Evolutionary conservation across 768 basidiomycete genomes (phyloP), one percentile per base, ranked within the genome.

Genomic region (Trametes coccinea): DNA sequence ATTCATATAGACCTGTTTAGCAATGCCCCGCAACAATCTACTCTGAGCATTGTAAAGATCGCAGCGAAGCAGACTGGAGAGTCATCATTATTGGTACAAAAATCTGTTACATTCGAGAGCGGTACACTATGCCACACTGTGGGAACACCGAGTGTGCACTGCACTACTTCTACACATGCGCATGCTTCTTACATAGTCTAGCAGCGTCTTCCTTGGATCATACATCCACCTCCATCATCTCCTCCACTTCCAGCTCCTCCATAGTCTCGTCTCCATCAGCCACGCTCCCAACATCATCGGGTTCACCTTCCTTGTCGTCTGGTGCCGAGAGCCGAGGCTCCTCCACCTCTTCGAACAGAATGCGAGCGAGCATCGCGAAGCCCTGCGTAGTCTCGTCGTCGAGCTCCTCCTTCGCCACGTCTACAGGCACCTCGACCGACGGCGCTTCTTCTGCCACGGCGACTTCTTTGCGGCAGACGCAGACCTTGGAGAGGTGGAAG

Each of bases 371-470:
- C 3, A 73, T 67, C 31, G 83, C 82, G 49, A 83, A 83, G n/a
- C 82, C 82, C 50, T 76, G 78, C 55, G 77, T 78, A 4, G 80
- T 84, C 60, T 81, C 79, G 39, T 83, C 81, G 33, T 78, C 72
- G 31, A 73, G 41, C 43, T 60, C 69, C 64, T 60, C 64, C 58
- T n/a, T 31, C 61, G 62, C 67, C 10, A 33, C 74, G 68, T 63
- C 66, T 27, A 60, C 22, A 27, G 61, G 47, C 2, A 44, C 49
- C 17, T 29, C 64, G 11, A 37, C 34, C 5, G 16, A 37, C 39
- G 46, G 22, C 22, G 22, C 22, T 31, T 51, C 62, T 61, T 53
- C 70, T 50, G 66, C 66, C 60, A 43, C 41, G 2, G 51, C 37
- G 1, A 29, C 16, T 14, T 63, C 54, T 27, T 56, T 49, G 49